Base-by-base conservation (phyloP, 2,329 filamentous ascomycete species). In the Leptodontidium sp. region DNA sequence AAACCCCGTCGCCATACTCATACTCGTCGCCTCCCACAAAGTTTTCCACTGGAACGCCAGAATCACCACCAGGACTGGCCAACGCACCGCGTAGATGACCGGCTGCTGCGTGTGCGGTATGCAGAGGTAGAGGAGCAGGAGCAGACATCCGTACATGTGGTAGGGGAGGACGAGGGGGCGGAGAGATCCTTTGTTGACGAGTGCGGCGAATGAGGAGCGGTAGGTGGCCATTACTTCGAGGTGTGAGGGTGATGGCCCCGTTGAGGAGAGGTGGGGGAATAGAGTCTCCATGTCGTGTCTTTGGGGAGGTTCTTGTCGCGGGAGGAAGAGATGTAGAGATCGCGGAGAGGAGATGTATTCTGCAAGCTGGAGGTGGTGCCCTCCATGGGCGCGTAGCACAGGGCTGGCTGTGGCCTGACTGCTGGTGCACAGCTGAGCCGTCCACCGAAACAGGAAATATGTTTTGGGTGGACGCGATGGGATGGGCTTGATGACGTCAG, bases 101-200 rank as follows among this genome's bases (percentile, higher is more conserved):
- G 82, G 82, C 9, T 83, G 80, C 1, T 80, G 78, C 40, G 77
- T 80, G 73, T 90, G 87, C 1, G 87, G 86, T 68, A 90, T 81
- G 61, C 84, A 79, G 15, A 90, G 82, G 61, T 88, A 91, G 3
- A 87, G 70, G 0, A 83, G 77, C 0, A 90, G 65, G 52, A 87
- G 59, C 55, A 85, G 80, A 35, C 82, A 75, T 3, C 82, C 84
- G 26, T 87, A 68, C 7, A 88, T 68, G 66, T 82, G 80, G 67
- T 86, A 84, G 0, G 87, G 87, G 8, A 90, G 49, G 21, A 90
- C 74, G 21, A 89, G 80, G 1, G 86, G 87, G 52, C 78, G 79
- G 40, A 81, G 75, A 7, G 72, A 76, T 55, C 84, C 84, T 4
- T 81, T 78, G 61, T 78, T 76, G 35, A 82, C 45, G 66, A 68